Conservation (phyloP, 305 asterid genomes). For the Solanum hybrid region DNA sequence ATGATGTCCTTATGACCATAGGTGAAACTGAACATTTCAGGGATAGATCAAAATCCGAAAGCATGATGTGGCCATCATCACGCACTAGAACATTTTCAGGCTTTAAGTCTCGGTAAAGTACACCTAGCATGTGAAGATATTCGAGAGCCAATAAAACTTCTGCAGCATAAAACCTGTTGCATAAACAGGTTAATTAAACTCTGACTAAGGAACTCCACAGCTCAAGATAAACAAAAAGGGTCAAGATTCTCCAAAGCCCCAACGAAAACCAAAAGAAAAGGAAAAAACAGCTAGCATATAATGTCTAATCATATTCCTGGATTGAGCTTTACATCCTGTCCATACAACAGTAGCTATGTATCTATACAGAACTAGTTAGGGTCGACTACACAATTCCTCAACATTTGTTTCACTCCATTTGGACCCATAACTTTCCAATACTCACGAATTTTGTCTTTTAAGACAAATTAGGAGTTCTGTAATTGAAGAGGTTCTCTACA, state of each 20-base stretch:
- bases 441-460: neutral
- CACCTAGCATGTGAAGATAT: conserved; percentile 97
- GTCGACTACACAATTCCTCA: neutral
- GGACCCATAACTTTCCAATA: neutral
- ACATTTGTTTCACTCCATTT: neutral
- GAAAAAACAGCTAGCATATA: neutral
- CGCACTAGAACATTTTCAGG: conserved; percentile 93
- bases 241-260: neutral
- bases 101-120: conserved; percentile 82
- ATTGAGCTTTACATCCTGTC: neutral
- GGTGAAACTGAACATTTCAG: conserved; percentile 86
- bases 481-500: neutral
- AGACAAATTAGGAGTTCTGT: neutral
- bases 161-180: conserved; percentile 83
- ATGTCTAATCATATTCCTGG: neutral
- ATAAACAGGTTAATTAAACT: neutral
- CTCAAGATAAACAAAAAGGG: neutral
- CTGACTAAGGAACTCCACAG: neutral
- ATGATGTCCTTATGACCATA: conserved; percentile 59
- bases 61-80: conserved; percentile 98
- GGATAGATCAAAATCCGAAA: conserved; percentile 89
- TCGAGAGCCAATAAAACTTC: conserved; percentile 88
- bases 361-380: neutral
- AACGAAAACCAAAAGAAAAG: neutral
- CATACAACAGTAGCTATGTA: neutral